Percentiles rank a stretch among this genome's conserved stretches.
Evolutionary conservation across 108 stramenopile species (phyloP).

Genomic region (Nitzschia sp.): DNA sequence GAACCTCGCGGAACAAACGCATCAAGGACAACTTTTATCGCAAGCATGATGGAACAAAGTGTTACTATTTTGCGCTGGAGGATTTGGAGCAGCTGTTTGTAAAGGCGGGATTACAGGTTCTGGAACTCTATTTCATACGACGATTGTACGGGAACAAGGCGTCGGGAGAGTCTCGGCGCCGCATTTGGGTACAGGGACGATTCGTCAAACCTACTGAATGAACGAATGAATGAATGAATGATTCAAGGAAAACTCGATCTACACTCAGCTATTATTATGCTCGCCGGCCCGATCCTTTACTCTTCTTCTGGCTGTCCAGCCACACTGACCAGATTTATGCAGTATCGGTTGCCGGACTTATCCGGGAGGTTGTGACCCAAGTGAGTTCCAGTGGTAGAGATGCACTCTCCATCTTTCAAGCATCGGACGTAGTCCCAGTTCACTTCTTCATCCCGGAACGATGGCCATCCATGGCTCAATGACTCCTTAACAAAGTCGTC

Average conservation of each 20-base stretch:
- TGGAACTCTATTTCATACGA: slow-evolving; percentile 65
- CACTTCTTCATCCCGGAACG: slow-evolving; percentile 88
- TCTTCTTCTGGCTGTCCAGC: slow-evolving; percentile 62
- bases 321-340: slow-evolving; percentile 91
- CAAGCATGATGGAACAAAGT: slow-evolving; percentile 60
- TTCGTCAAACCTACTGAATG: slow-evolving; percentile 39
- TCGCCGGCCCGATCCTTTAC: no score
- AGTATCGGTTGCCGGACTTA: slow-evolving; percentile 80
- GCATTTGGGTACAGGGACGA: slow-evolving; percentile 79
- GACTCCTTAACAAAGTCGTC: slow-evolving; percentile 75
- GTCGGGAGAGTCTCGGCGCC: slow-evolving; percentile 50
- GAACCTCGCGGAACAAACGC: slow-evolving; percentile 46
- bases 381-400: slow-evolving; percentile 87
- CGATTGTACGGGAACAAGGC: slow-evolving; percentile 58
- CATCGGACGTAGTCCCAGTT: slow-evolving; percentile 89
- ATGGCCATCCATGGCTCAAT: slow-evolving; percentile 77
- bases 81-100: slow-evolving; percentile 63
- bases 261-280: not conserved
- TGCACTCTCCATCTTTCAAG: slow-evolving; percentile 79
- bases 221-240: not conserved
- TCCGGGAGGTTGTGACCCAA: slow-evolving; percentile 86
- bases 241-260: not conserved
- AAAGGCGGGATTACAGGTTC: slow-evolving; percentile 53
- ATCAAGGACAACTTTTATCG: slow-evolving; percentile 73
- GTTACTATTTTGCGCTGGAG: slow-evolving; percentile 74